A percentile compares a stretch with the other conserved stretches of the same genome.
Conservation (phyloP, 148 eudicot species). For the Dysphania ambrosioides region DNA sequence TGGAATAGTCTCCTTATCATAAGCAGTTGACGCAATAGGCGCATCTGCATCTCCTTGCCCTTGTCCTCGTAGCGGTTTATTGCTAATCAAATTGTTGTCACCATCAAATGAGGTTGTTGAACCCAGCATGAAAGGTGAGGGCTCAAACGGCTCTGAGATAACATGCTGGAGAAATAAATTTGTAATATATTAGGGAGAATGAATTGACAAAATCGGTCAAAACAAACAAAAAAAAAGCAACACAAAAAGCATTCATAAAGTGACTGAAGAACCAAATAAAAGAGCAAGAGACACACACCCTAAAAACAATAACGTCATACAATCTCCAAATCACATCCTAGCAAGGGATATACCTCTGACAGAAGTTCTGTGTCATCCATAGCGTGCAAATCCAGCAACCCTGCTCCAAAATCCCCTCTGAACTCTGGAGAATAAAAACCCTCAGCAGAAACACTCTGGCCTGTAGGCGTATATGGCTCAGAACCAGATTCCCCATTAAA, state of each 20-base stretch:
- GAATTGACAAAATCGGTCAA: neutral
- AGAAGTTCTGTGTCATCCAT: slow-evolving; percentile 99
- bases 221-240: neutral
- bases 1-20: slow-evolving; percentile 57
- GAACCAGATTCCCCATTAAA: slow-evolving; percentile 90
- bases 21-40: slow-evolving; percentile 38
- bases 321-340: neutral
- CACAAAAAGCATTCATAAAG: neutral
- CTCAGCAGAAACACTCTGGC: slow-evolving; percentile 67
- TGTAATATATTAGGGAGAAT: neutral
- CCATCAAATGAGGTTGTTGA: slow-evolving; percentile 46
- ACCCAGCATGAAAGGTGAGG: slow-evolving; percentile 81
- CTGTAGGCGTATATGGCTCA: slow-evolving; percentile 73
- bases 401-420: slow-evolving; percentile 98
- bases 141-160: slow-evolving; percentile 85
- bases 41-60: slow-evolving; percentile 54
- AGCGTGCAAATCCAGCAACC: slow-evolving; percentile 93
- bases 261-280: neutral
- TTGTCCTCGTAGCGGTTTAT: slow-evolving; percentile 47
- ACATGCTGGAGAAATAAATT: slow-evolving; percentile 59
- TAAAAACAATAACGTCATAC: no score
- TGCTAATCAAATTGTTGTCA: slow-evolving; percentile 42
- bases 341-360: slow-evolving; percentile 58
- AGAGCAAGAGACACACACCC: neutral
- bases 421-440: slow-evolving; percentile 76